phyloP scores from a whole-genome alignment of 1,284 basidiomycete species.

The Ceraceosorus guamensis region DNA sequence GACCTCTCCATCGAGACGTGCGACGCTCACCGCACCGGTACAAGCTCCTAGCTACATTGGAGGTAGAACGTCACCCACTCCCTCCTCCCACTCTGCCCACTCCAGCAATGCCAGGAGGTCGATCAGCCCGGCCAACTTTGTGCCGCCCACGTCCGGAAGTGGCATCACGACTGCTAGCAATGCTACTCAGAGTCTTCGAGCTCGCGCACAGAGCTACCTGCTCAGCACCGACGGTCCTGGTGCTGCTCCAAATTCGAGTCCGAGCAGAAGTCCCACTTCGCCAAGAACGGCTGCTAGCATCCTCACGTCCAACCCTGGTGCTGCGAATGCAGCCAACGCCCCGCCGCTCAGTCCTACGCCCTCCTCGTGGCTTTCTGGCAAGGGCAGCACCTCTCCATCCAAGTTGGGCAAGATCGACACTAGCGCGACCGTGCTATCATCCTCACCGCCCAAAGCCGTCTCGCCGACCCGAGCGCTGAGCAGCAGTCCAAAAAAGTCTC shows the following conservation, averaged over 20 bases:
- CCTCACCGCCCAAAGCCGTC: background rate
- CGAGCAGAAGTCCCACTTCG: background rate
- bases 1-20: too few relatives aligned
- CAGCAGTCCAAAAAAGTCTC: too few relatives aligned
- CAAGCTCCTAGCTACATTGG: background rate
- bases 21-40: background rate
- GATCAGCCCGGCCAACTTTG: background rate
- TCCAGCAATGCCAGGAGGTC: background rate
- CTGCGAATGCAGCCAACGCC: background rate
- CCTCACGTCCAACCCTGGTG: background rate
- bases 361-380: background rate
- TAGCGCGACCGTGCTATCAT: background rate
- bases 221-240: conserved; percentile 3
- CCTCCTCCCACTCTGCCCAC: conserved; percentile 1
- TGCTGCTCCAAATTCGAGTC: background rate
- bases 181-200: conserved; percentile 11
- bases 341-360: background rate
- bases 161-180: background rate
- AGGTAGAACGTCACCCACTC: conserved; percentile 8
- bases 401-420: background rate
- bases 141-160: conserved; percentile 1
- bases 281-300: too few relatives aligned
- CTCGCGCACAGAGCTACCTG: conserved; percentile 13
- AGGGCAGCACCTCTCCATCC: conserved; percentile 1
- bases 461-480: background rate